Conservation (phyloP, 805 yeast species). For the Ogataea trehalophila region DNA sequence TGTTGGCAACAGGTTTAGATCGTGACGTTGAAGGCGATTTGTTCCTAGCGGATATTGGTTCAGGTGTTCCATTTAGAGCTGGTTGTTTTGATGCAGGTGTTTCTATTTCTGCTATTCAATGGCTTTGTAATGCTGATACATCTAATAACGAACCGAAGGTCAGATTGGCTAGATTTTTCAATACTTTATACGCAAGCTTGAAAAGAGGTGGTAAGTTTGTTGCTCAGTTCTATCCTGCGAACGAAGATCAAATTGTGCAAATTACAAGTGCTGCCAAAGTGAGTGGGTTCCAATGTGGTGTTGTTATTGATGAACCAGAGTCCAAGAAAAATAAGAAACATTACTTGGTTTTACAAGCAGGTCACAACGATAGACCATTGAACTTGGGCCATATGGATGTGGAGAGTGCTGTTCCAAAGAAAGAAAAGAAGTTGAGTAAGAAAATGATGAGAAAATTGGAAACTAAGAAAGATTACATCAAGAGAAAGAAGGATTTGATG, state of each 20-base stretch:
- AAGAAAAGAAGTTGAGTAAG: constrained; percentile 37
- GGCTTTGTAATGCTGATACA: constrained; percentile 96
- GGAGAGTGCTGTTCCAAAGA: constrained; percentile 50
- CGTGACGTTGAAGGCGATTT: constrained; percentile 92
- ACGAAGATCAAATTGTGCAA: constrained; percentile 76
- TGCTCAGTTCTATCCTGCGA: constrained; percentile 93
- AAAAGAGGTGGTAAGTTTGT: constrained; percentile 95
- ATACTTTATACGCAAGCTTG: constrained; percentile 78
- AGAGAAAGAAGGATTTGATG: constrained; percentile 90
- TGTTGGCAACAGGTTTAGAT: constrained; percentile 92
- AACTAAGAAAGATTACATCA: constrained; percentile 72
- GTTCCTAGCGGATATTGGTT: constrained; percentile 87
- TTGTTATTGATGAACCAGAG: constrained; percentile 91
- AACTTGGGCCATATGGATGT: constrained; percentile 77
- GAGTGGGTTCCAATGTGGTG: constrained; percentile 95
- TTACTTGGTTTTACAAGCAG: constrained; percentile 86
- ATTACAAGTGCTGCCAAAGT: constrained; percentile 83
- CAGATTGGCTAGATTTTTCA: constrained; percentile 78
- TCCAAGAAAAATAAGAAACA: constrained; percentile 86
- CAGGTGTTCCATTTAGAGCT: constrained; percentile 91
- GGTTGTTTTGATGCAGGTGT: constrained; percentile 97
- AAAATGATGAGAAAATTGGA: constrained; percentile 56
- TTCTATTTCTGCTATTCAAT: constrained; percentile 91
- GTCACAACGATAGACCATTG: constrained; percentile 65
- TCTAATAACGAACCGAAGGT: constrained; percentile 75